A percentile compares a stretch with the other conserved stretches of the same genome.
phyloP scores from a whole-genome alignment of 768 basidiomycete genomes.

The Boletus edulis region DNA sequence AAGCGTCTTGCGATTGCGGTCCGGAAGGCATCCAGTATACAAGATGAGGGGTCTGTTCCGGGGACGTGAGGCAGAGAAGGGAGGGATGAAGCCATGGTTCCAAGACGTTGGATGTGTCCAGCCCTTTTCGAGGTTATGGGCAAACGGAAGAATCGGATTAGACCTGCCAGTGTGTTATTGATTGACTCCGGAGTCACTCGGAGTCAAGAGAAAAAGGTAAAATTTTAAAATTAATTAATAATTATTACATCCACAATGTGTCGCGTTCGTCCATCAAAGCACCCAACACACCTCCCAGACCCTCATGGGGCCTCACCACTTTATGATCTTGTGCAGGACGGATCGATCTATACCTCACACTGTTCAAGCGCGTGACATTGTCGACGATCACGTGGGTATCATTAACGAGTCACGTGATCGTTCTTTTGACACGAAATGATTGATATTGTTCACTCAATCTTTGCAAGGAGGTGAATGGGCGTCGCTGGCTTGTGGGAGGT shows the following conservation, averaged over 20 bases:
- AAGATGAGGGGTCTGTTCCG: slow-evolving; percentile 60
- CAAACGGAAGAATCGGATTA: not conserved
- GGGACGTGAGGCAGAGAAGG: slow-evolving; percentile 41
- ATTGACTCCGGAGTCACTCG: too few relatives aligned
- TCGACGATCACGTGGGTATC: not conserved
- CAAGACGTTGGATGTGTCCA: slow-evolving; percentile 3
- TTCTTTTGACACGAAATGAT: not conserved
- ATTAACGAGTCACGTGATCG: slow-evolving; percentile 6
- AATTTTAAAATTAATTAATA: too few relatives aligned
- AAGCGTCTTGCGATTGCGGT: slow-evolving; percentile 76
- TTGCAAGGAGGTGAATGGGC: slow-evolving; percentile 36
- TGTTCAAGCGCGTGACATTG: too few relatives aligned
- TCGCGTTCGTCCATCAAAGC: too few relatives aligned
- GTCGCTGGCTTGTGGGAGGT: slow-evolving; percentile 54
- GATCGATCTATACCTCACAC: too few relatives aligned
- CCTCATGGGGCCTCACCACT: too few relatives aligned
- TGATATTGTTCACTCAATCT: not conserved
- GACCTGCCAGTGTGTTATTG: not conserved
- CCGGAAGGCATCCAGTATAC: slow-evolving; percentile 74
- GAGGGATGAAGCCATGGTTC: slow-evolving; percentile 31
- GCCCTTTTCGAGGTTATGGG: not conserved
- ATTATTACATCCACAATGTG: too few relatives aligned
- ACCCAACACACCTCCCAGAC: too few relatives aligned
- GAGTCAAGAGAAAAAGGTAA: too few relatives aligned
- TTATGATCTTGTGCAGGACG: too few relatives aligned